Percentiles rank a stretch among this genome's conserved stretches.
Evolutionary conservation across 495 filamentous ascomycete genomes (phyloP).

Genomic region (Polyplosphaeria fusca): DNA sequence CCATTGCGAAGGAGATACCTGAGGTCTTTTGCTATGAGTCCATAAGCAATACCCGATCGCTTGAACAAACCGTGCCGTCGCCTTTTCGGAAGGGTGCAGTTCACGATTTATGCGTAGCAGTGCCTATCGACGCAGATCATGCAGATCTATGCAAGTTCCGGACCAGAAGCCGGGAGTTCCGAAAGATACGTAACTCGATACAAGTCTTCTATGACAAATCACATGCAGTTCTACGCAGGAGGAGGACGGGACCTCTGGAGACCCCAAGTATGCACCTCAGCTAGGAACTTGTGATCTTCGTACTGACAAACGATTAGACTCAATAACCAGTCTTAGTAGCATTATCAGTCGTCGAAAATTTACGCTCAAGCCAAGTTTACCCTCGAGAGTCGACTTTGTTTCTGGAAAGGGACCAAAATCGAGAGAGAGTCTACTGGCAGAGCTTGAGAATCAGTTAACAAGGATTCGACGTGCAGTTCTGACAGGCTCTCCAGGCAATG

Average conservation of each 20-base stretch:
- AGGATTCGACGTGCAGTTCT: background rate
- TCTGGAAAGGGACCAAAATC: background rate
- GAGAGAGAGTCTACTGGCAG: background rate
- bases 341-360: too few relatives aligned
- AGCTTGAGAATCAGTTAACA: background rate
- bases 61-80: background rate
- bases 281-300: background rate
- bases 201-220: background rate
- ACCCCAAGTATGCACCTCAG: too few relatives aligned
- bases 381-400: background rate
- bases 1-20: background rate
- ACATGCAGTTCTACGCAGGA: background rate
- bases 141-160: background rate
- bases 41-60: too few relatives aligned
- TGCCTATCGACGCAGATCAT: background rate
- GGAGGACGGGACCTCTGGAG: background rate
- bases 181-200: background rate
- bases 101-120: background rate
- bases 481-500: background rate
- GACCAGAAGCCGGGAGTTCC: background rate
- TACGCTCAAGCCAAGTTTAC: background rate
- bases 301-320: background rate
- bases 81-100: background rate
- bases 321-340: too few relatives aligned
- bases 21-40: conserved; percentile 2